Evolutionary conservation across 2,329 filamentous ascomycete genomes (phyloP), one percentile per base, ranked within the genome.

Genomic region (Claviceps paspali): DNA sequence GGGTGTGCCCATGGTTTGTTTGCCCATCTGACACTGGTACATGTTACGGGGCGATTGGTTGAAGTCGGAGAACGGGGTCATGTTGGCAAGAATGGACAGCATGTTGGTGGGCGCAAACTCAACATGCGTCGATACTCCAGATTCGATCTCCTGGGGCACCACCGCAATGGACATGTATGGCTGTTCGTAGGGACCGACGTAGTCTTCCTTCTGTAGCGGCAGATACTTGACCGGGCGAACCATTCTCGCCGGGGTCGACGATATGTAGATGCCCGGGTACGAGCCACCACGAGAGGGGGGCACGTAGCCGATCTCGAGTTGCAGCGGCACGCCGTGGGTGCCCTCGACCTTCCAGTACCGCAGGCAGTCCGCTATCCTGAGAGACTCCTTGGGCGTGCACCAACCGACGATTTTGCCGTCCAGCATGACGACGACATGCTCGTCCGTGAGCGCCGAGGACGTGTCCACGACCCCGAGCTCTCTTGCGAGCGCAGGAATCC

Each of bases 1-100:
- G 3, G 88, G 86, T 18, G 91, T 96, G 58, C 91, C 91, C 91
- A 98, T 98, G 0, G 88, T 87, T 64, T 98, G 91, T 59, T 98
- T 98, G 64, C 85, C 86, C 91, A 96, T 96, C 68, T 96, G 91
- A 64, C 87, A 95, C 56, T 93, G 84, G 57, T 96, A 98, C 88
- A 96, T 96, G 62, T 98, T 98, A 71, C 91, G 73, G 2, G 91
- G 91, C 11, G 87, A 95, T 60, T 98, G 91, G 62, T 98, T 98
- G 64, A 94, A 94, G 56, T 98, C 85, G 33, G 88, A 95, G 62
- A 98, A 98, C 3, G 91, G 91, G 0, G 91, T 98, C 80, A 95
- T 93, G 62, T 96, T 96, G 51, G 91, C 91, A 36, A 98, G 71
- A 46, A 98, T 96, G 6, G 88, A 96, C 19, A 98, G 74, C 46